Evolutionary conservation across 805 yeast species (phyloP).

Genomic region (Kazachstania psychrophila): DNA sequence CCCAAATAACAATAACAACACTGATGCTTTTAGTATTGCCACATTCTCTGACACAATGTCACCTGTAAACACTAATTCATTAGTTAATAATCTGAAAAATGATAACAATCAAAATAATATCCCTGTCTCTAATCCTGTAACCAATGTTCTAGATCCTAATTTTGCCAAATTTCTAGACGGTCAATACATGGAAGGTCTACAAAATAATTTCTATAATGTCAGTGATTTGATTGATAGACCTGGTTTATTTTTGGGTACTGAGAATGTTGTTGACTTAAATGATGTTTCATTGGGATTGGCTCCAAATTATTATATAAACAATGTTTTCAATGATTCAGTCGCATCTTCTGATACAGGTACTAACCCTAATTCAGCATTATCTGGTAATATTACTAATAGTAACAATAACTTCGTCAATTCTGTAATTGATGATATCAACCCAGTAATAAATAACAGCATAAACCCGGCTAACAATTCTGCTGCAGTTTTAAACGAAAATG

Average conservation of each 20-base stretch:
- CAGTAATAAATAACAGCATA: no score
- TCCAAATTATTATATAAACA: slow-evolving; percentile 19
- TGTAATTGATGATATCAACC: neutral
- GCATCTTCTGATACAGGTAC: neutral
- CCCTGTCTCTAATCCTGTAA: neutral
- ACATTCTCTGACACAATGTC: slow-evolving; percentile 2
- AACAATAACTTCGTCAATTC: neutral
- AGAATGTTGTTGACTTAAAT: slow-evolving; percentile 13
- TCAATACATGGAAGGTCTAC: slow-evolving; percentile 3
- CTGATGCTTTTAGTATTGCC: neutral
- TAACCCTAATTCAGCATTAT: neutral
- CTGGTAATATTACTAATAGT: neutral
- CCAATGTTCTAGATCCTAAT: slow-evolving; percentile 3
- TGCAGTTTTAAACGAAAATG: no score
- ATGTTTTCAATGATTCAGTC: slow-evolving; percentile 11
- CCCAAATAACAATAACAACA: neutral
- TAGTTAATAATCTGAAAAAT: neutral
- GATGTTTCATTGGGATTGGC: slow-evolving; percentile 15
- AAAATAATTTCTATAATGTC: slow-evolving; percentile 13
- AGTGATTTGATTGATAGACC: slow-evolving; percentile 28
- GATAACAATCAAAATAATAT: neutral
- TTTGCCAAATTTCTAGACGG: slow-evolving; percentile 5
- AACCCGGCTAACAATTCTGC: no score
- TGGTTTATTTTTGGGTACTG: slow-evolving; percentile 14
- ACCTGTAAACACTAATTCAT: neutral